Conservation (phyloP, 441 rosid species). For the Aquilaria agallochum region DNA sequence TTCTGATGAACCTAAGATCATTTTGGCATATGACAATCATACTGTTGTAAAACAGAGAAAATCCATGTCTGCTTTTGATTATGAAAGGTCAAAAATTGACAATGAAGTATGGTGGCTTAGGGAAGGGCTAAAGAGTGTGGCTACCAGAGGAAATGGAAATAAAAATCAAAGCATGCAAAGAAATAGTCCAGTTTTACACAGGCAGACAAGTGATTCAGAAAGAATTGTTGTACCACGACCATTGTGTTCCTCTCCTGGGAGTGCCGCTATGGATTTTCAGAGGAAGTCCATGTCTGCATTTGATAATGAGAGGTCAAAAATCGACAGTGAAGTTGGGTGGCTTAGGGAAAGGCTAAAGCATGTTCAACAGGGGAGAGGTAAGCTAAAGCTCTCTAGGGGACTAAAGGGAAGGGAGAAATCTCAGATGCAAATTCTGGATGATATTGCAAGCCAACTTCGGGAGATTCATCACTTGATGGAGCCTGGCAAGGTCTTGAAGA, state of each 20-base stretch:
- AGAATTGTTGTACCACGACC: constrained; percentile 30
- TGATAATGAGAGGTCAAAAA: constrained; percentile 64
- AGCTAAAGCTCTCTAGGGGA: constrained; percentile 35
- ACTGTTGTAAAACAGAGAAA: constrained; percentile 23
- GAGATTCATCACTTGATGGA: constrained; percentile 33
- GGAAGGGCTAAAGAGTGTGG: constrained; percentile 56
- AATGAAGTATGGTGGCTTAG: constrained; percentile 66
- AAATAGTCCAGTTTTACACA: constrained; percentile 14
- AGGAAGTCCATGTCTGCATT: constrained; percentile 78
- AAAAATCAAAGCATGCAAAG: constrained; percentile 14
- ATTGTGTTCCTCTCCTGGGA: constrained; percentile 22
- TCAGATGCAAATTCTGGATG: constrained; percentile 39
- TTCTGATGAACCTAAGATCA: constrained; percentile 13
- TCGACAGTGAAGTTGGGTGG: constrained; percentile 70
- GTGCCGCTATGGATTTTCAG: constrained; percentile 30
- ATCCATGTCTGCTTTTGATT: constrained; percentile 75
- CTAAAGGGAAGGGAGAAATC: constrained; percentile 28
- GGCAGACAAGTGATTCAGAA: constrained; percentile 49
- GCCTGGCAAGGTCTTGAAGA: constrained; percentile 30
- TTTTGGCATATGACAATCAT: constrained; percentile 22
- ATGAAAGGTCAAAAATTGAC: constrained; percentile 66
- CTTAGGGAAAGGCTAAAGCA: constrained; percentile 63
- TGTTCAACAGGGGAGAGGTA: constrained; percentile 63
- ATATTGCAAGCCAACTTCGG: constrained; percentile 34
- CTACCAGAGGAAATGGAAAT: constrained; percentile 60